Evolutionary conservation across 148 eudicot species (phyloP), one percentile per base, ranked within the genome.

Genomic region (Talinum fruticosum): DNA sequence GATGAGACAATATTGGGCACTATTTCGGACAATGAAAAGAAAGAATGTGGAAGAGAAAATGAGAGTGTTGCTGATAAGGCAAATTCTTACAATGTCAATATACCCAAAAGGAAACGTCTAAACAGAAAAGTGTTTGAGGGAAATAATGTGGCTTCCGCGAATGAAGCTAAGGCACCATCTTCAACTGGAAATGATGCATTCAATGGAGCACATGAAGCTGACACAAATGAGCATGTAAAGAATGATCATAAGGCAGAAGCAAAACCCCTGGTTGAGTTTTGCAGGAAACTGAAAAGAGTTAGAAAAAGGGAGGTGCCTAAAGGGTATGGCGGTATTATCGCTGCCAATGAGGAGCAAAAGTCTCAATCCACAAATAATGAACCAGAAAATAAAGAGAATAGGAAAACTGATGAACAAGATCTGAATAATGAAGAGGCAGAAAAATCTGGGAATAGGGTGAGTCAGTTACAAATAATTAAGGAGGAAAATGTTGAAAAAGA

Each of bases 221-320:
- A 65, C 68, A 34, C 80, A 23, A 51, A 33, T 8, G 75, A 71
- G 13, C 74, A 76, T 79, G 84, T 44, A 61, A 66, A 54, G 19
- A 62, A 79, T 72, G 87, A 80, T 44, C 83, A 82, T 36, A 74
- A 57, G 51, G 59, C 13, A 35, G 82, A 72, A 30, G 64, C 53
- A 34, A 82, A 75, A 41, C 34, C 76, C 3, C 57, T 68, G n/a
- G 81, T 82, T 44, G 71, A 49, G 36, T 45, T 67, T 49, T 74
- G 69, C 51, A 81, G 38, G 29, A 79, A 57, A 35, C 57, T n/a
- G 79, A 69, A 23, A 64, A 76, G 38, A 37, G 72, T 21, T 74
- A 66, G 61, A 69, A 77, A 49, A 59, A 65, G 21, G 26, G n/a
- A 79, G 72, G 82, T 66, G 34, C 51, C 44, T 24, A 69, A 79